Conservation (phyloP, 1,139 yeast species). For the Yamadazyma blattariae region DNA sequence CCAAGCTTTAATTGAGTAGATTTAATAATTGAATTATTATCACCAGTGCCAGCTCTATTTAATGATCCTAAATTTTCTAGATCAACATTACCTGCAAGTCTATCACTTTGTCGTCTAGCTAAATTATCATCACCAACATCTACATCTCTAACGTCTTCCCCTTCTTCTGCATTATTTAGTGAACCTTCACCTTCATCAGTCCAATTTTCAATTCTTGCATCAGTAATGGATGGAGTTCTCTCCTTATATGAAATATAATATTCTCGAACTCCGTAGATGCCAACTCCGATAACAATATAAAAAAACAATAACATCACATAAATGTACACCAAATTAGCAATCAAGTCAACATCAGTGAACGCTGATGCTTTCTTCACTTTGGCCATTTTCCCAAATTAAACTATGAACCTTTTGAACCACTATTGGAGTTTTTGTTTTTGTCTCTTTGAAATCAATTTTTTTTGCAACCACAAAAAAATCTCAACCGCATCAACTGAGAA, state of each 20-base stretch:
- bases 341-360: slow-evolving; percentile 9
- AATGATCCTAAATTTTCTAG: slow-evolving; percentile 6
- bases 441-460: no score
- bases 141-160: background rate
- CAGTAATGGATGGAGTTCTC: slow-evolving; percentile 5
- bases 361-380: no score
- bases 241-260: slow-evolving; percentile 18
- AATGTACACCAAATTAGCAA: slow-evolving; percentile 29
- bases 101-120: no score
- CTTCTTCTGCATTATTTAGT: background rate
- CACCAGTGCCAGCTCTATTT: background rate
- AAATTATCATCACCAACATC: no score
- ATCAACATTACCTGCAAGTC: background rate
- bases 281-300: slow-evolving; percentile 20
- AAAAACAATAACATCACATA: slow-evolving; percentile 23
- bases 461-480: slow-evolving; percentile 4
- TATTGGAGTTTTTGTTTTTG: no score
- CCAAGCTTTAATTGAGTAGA: background rate
- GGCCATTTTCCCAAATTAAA: background rate
- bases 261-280: slow-evolving; percentile 27
- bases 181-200: background rate
- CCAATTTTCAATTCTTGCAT: slow-evolving; percentile 4
- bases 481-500: background rate
- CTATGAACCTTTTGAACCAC: no score
- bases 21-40: background rate